Evolutionary conservation across 2,329 filamentous ascomycete genomes (phyloP), one percentile per base, ranked within the genome.

Genomic region (Tolypocladium paradoxum): DNA sequence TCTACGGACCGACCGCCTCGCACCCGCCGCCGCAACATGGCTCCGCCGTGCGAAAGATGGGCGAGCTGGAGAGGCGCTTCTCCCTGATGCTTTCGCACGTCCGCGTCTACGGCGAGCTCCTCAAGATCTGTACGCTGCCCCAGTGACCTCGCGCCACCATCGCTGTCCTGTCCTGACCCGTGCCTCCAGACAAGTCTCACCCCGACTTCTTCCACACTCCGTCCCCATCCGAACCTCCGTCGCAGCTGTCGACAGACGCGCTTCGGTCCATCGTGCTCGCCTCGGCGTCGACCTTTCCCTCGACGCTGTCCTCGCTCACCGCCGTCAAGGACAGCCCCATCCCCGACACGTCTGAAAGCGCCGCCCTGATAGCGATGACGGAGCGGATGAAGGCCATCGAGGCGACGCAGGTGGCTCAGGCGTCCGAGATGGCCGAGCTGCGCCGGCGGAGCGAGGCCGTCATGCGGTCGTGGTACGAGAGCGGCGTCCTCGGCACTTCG

Each of bases 381-480:
- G 82, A 83, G 9, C 76, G 83, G 47, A 84, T 90, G 71, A 78
- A 77, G 58, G 78, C 76, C 22, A 69, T 82, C 20, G 78, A 82
- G 57, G 74, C 76, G 0, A 77, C 77, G 4, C 86, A 90, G 62
- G 65, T 77, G 22, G 75, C 79, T 18, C 85, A 89, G 67, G 75
- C 68, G 38, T 74, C 75, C 48, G 81, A 85, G 66, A 79, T 88
- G 56, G 79, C 78, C 24, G 79, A 79, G 65, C 76, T 87, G 64
- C 77, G 82, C 65, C 77, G 70, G 56, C 77, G 76, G 58, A 91
- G 79, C 70, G 87, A 83, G 67, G 66, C 67, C 57, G 71, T 79
- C 27, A 69, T 90, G 55, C 78, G 84, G 58, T 69, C 74, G 36
- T 95, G 89, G 85, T 90, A 92, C 68, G 84, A 90, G 65, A 73